Base-by-base conservation (phyloP, 345 rosid species). In the Excoecaria agallocha region DNA sequence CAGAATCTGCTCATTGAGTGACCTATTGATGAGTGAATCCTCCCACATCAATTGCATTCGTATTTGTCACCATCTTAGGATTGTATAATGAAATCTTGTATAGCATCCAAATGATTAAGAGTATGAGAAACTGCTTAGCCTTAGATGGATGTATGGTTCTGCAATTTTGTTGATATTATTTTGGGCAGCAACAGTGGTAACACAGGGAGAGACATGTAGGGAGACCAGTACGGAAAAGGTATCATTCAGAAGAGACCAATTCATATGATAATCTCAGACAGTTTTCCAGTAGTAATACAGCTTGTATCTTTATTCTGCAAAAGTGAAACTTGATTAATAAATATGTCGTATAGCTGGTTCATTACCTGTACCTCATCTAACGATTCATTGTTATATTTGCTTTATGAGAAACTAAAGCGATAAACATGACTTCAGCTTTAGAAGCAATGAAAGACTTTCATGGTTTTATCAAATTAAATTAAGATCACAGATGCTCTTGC, bases 81-180 rank as follows among this genome's bases (percentile, higher is more conserved):
- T 72, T 49, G 12, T 7, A 25, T 39, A 45, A 25, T 8, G n/a
- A 25, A 55, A 15, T 15, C 1, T 3, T 17, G 24, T 30, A 17
- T 19, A 20, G 16, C 13, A 3, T 35, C 48, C 10, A 10, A 3
- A 50, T 39, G 46, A 12, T 8, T 30, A 19, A 8, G 5, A 56
- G 71, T 52, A 41, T 25, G 61, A 48, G 49, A 75, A 22, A 24
- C 37, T 58, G 17, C 9, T 38, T 3, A 30, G 24, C 38, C 38
- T 68, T 49, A 20, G 39, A 58, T 65, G 20, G 16, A 22, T 41
- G 17, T 55, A 20, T 60, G 37, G 48, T 57, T 38, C 46, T 49
- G 51, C 39, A 68, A 66, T 58, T 68, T 57, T 45, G 38, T 51
- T 58, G 57, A 68, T 30, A 46, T 68, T 35, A 22, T 55, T 68